Conservation (phyloP, 352 stramenopile species). For the Phytophthora rubi region DNA sequence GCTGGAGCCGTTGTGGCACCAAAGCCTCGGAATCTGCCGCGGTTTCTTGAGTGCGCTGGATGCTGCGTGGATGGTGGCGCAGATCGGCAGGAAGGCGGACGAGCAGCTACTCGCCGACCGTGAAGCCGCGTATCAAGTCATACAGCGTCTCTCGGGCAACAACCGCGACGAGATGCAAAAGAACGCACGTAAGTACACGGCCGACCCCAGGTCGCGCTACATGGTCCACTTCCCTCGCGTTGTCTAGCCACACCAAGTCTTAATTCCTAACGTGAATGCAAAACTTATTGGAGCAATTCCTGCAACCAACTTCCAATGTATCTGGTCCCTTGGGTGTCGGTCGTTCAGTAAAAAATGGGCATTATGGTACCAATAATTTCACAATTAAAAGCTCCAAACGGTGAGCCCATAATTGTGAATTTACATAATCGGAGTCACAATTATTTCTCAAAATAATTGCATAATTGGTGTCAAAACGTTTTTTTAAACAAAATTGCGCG, state of each 20-base stretch:
- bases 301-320: too few relatives aligned
- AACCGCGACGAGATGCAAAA: conserved; percentile 69
- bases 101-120: conserved; percentile 71
- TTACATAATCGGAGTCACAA: too few relatives aligned
- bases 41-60: conserved; percentile 81
- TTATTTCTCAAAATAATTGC: too few relatives aligned
- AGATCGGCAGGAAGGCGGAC: conserved; percentile 64
- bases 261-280: too few relatives aligned
- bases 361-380: too few relatives aligned
- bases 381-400: too few relatives aligned
- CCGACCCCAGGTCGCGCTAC: conserved; percentile 73
- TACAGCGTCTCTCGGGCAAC: conserved; percentile 62
- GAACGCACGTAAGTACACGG: conserved; percentile 80
- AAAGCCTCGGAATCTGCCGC: conserved; percentile 68
- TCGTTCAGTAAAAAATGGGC: too few relatives aligned
- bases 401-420: too few relatives aligned
- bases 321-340: too few relatives aligned
- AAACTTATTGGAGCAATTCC: too few relatives aligned
- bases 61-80: conserved; percentile 69
- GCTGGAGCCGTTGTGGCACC: conserved; percentile 81
- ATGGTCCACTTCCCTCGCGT: conserved; percentile 55
- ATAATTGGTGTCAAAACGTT: too few relatives aligned
- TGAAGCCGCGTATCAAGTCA: conserved; percentile 63
- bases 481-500: too few relatives aligned
- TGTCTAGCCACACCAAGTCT: conserved; percentile 14